These are phyloP conservation scores for Colletotrichum euphorbiae DNA, from an alignment of 2,329 filamentous ascomycete genomes.

Conservation along the genomic window DNA sequence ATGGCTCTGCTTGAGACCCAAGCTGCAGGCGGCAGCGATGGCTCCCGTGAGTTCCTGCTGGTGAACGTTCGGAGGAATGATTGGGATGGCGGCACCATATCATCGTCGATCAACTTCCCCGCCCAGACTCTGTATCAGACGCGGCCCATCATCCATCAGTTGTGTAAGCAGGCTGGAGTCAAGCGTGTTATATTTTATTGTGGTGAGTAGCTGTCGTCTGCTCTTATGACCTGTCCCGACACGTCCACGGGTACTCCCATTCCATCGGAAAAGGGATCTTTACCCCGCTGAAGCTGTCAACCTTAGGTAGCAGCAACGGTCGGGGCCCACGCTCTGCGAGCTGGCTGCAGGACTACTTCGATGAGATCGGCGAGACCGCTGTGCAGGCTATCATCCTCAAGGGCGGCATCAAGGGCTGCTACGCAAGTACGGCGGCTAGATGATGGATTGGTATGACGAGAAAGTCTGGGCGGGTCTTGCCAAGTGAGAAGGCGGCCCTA, in stretches of 20 bases:
- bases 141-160: conserved; percentile 58
- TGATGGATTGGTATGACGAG: conserved; percentile 65
- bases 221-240: background rate
- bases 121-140: conserved; percentile 66
- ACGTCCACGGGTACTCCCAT: background rate
- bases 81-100: conserved; percentile 70
- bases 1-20: conserved; percentile 54
- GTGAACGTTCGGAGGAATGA: conserved; percentile 67
- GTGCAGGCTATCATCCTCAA: conserved; percentile 60
- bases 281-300: conserved; percentile 16
- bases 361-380: conserved; percentile 55
- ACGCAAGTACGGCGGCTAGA: conserved; percentile 57
- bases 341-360: conserved; percentile 68
- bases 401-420: conserved; percentile 68
- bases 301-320: conserved; percentile 61
- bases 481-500: background rate
- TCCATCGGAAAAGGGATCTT: background rate
- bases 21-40: conserved; percentile 45
- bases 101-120: conserved; percentile 67
- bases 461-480: conserved; percentile 47
- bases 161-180: conserved; percentile 62
- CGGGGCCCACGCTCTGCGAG: conserved; percentile 64
- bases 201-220: conserved; percentile 50
- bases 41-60: conserved; percentile 55
- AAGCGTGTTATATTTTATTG: conserved; percentile 67